phyloP scores from a whole-genome alignment of 2,329 filamentous ascomycete species.

The Alternaria conjuncta region DNA sequence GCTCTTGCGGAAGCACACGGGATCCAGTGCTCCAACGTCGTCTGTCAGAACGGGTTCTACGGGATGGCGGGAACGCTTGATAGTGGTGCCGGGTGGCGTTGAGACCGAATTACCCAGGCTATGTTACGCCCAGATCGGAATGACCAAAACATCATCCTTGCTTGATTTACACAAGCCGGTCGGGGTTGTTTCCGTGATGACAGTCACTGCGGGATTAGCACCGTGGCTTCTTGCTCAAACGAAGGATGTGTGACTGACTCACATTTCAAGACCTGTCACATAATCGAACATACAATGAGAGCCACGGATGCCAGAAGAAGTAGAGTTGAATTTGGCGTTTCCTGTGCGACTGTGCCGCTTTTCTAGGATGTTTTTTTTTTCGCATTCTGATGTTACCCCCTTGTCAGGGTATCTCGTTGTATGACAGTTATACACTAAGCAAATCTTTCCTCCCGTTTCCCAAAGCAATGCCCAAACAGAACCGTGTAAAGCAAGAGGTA shows the following conservation, averaged over 20 bases:
- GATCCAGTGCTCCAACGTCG: background rate
- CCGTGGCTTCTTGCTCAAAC: background rate
- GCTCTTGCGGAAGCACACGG: background rate
- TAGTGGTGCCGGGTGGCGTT: background rate
- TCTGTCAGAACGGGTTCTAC: background rate
- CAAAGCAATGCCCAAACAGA: conserved; percentile 34
- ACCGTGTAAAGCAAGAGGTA: conserved; percentile 28
- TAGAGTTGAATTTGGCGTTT: conserved; percentile 8
- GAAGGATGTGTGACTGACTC: background rate
- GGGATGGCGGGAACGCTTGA: background rate
- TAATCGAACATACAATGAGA: background rate
- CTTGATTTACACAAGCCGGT: background rate
- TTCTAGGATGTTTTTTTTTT: conserved; percentile 31
- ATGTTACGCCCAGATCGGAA: background rate
- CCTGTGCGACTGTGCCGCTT: conserved; percentile 27
- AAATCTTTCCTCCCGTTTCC: conserved; percentile 18
- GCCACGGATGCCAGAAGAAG: background rate
- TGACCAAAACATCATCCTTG: background rate
- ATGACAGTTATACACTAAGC: conserved; percentile 32
- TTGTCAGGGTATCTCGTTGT: conserved; percentile 26
- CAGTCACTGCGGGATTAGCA: background rate
- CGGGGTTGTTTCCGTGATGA: background rate
- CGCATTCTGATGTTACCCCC: conserved; percentile 31
- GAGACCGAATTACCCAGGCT: background rate
- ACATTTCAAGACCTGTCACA: background rate